Percentiles rank a stretch among this genome's conserved stretches.
phyloP scores from a whole-genome alignment of 495 filamentous ascomycete species.

The Annulohypoxylon bovei region DNA sequence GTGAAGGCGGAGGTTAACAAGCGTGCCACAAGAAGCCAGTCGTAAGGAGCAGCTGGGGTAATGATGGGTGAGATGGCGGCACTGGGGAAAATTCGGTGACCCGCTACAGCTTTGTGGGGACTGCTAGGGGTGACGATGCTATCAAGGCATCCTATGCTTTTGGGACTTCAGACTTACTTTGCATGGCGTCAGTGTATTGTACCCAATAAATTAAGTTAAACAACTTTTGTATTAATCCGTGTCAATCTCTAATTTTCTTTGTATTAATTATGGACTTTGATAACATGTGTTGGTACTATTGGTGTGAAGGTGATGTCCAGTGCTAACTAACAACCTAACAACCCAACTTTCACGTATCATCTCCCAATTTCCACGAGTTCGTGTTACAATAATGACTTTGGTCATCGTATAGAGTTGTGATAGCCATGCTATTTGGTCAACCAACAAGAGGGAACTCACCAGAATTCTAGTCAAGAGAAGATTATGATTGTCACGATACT shows the following conservation, averaged over 20 bases:
- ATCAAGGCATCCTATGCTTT: constrained; percentile 31
- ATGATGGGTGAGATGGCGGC: background rate
- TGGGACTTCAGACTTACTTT: constrained; percentile 36
- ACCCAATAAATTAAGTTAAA: constrained; percentile 31
- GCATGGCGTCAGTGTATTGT: constrained; percentile 41
- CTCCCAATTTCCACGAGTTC: too few species aligned
- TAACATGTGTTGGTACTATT: background rate
- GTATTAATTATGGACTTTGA: background rate
- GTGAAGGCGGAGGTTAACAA: constrained; percentile 70
- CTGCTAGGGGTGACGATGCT: constrained; percentile 10
- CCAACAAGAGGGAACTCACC: background rate
- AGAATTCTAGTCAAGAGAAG: background rate
- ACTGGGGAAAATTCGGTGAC: constrained; percentile 6
- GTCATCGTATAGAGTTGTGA: too few species aligned
- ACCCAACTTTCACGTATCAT: too few species aligned
- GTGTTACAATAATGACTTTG: too few species aligned
- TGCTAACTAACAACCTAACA: too few species aligned
- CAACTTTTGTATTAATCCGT: constrained; percentile 1
- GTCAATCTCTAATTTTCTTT: background rate
- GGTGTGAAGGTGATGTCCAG: too few species aligned
- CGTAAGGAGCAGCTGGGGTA: constrained; percentile 5
- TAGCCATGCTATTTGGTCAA: too few species aligned
- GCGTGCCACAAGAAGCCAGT: constrained; percentile 59
- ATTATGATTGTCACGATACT: background rate
- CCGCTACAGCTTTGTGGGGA: constrained; percentile 15